Conservation (phyloP, 768 basidiomycete species). For the Lanmaoa pseudosensibilis region DNA sequence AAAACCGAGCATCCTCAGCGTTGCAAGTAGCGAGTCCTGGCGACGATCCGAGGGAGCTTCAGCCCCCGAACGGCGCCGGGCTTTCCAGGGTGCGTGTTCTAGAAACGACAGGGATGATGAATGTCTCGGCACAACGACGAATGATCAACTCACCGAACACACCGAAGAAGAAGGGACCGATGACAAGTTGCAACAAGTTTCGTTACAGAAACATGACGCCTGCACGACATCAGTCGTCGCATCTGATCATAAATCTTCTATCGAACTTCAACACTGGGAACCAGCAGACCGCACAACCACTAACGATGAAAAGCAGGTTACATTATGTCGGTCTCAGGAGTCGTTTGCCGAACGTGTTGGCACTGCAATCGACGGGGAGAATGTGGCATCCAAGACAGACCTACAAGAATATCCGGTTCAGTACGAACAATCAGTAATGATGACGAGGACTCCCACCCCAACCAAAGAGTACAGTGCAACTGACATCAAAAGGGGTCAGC, state of each 20-base stretch:
- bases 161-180: neutral
- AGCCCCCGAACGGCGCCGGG: neutral
- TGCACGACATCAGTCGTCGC: neutral
- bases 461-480: neutral
- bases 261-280: neutral
- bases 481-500: neutral
- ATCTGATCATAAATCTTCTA: neutral
- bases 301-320: neutral
- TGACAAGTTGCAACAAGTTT: neutral
- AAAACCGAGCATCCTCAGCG: neutral
- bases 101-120: neutral
- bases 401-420: neutral
- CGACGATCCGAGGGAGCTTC: neutral
- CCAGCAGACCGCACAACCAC: neutral
- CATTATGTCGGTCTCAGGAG: neutral
- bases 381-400: neutral
- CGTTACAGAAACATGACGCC: neutral
- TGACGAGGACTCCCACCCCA: neutral
- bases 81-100: neutral
- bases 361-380: neutral
- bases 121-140: neutral
- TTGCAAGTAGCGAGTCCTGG: neutral
- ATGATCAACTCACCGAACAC: neutral
- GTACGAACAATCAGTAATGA: neutral
- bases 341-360: neutral